Conservation (phyloP, 2,329 filamentous ascomycete genomes). For the Purpureocillium takamizusanense region DNA sequence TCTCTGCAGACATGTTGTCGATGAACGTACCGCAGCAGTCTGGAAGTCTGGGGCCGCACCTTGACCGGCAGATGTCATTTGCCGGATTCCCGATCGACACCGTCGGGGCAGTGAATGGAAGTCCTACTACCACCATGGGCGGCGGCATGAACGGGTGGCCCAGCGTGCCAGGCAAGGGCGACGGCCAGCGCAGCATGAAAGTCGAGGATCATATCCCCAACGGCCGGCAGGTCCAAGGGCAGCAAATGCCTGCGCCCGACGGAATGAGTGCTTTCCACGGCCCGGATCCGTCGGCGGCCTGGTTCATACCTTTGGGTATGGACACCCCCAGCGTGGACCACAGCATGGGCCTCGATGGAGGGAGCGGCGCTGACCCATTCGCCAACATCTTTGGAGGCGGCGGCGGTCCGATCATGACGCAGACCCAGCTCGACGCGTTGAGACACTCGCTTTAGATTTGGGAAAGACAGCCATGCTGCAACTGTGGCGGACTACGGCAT, state of each 20-base stretch:
- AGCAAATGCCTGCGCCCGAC: constrained; percentile 10
- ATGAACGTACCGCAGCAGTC: constrained; percentile 40
- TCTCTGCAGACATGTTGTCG: constrained; percentile 43
- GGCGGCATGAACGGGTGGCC: constrained; percentile 31
- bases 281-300: constrained; percentile 52
- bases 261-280: constrained; percentile 15
- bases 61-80: constrained; percentile 70
- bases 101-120: constrained; percentile 22
- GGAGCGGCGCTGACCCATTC: constrained; percentile 39
- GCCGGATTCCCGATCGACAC: constrained; percentile 56
- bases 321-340: constrained; percentile 59
- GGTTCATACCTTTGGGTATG: constrained; percentile 92
- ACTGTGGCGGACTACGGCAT: no score
- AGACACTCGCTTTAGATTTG: constrained; percentile 16
- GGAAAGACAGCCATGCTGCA: no score
- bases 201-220: constrained; percentile 17
- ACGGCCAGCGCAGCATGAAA: constrained; percentile 16
- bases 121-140: constrained; percentile 32
- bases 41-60: constrained; percentile 51
- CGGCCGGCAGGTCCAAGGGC: constrained; percentile 16
- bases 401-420: constrained; percentile 24
- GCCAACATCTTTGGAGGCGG: constrained; percentile 36
- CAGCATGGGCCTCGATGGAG: constrained; percentile 28
- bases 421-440: constrained; percentile 22
- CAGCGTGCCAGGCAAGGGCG: constrained; percentile 21